A percentile compares a stretch with the other conserved stretches of the same genome.
phyloP scores from a whole-genome alignment of 2,329 filamentous ascomycete genomes.

The Aspergillus ruber region DNA sequence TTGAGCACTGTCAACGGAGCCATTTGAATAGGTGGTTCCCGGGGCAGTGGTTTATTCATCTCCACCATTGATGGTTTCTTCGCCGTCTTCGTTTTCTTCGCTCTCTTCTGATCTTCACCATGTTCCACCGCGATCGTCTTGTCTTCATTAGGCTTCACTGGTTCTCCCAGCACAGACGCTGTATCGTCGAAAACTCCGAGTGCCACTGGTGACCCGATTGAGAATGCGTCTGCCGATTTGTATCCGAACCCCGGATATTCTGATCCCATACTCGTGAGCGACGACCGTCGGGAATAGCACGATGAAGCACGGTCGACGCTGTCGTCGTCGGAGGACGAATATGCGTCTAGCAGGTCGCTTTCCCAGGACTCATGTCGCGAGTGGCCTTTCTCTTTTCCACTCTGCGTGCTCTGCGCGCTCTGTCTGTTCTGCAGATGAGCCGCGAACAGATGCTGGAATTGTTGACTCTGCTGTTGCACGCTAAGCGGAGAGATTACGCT shows the following conservation, averaged over 20 bases:
- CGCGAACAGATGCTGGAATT: background rate
- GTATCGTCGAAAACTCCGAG: constrained; percentile 31
- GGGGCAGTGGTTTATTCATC: constrained; percentile 36
- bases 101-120: constrained; percentile 1
- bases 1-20: constrained; percentile 21
- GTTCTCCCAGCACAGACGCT: constrained; percentile 3
- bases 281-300: constrained; percentile 30
- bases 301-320: constrained; percentile 26
- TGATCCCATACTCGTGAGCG: constrained; percentile 27
- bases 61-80: constrained; percentile 15
- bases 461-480: background rate
- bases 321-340: constrained; percentile 20
- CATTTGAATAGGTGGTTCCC: constrained; percentile 26
- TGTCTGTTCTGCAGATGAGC: too few relatives aligned
- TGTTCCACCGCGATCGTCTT: constrained; percentile 7
- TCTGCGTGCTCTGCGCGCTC: too few relatives aligned
- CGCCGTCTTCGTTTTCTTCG: constrained; percentile 11
- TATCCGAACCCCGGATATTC: constrained; percentile 13
- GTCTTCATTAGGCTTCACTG: constrained; percentile 7
- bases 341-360: too few relatives aligned
- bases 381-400: background rate
- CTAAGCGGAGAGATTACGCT: background rate
- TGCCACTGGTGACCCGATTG: constrained; percentile 17
- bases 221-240: constrained; percentile 18
- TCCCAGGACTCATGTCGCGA: background rate